These are phyloP conservation scores for Fusarium napiforme DNA, from an alignment of 2,329 filamentous ascomycete genomes.

Conservation along the genomic window DNA sequence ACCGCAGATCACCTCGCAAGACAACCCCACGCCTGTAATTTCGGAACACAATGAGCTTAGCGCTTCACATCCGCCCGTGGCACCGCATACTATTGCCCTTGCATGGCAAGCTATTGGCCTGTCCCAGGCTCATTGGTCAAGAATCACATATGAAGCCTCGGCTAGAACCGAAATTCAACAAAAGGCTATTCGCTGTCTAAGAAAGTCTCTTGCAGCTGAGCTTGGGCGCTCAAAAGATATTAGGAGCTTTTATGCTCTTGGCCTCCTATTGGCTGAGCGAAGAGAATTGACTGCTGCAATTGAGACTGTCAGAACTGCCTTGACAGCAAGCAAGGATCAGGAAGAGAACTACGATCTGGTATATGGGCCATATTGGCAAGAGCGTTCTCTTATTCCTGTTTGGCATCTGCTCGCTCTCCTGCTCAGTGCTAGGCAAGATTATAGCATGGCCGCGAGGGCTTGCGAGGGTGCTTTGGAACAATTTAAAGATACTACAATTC, in stretches of 20 bases:
- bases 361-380: conserved; percentile 67
- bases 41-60: conserved; percentile 47
- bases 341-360: conserved; percentile 57
- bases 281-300: conserved; percentile 84
- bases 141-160: conserved; percentile 79
- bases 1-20: conserved; percentile 47
- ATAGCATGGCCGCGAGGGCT: conserved; percentile 79
- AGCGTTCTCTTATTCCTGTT: conserved; percentile 76
- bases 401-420: conserved; percentile 93
- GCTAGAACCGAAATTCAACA: conserved; percentile 77
- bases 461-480: conserved; percentile 94
- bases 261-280: conserved; percentile 87
- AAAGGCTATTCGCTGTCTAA: conserved; percentile 80
- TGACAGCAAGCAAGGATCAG: conserved; percentile 68
- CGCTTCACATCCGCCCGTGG: conserved; percentile 58
- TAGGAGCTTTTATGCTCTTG: conserved; percentile 82
- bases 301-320: conserved; percentile 80
- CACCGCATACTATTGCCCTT: conserved; percentile 71
- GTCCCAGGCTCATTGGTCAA: conserved; percentile 87
- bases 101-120: conserved; percentile 88
- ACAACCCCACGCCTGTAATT: conserved; percentile 46
- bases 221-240: conserved; percentile 74
- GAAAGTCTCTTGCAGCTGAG: conserved; percentile 76
- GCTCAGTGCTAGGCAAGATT: conserved; percentile 87
- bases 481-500: conserved; percentile 76